These are phyloP conservation scores for Ettlia oleoabundans DNA, from an alignment of 139 green algal species.

Conservation along the genomic window DNA sequence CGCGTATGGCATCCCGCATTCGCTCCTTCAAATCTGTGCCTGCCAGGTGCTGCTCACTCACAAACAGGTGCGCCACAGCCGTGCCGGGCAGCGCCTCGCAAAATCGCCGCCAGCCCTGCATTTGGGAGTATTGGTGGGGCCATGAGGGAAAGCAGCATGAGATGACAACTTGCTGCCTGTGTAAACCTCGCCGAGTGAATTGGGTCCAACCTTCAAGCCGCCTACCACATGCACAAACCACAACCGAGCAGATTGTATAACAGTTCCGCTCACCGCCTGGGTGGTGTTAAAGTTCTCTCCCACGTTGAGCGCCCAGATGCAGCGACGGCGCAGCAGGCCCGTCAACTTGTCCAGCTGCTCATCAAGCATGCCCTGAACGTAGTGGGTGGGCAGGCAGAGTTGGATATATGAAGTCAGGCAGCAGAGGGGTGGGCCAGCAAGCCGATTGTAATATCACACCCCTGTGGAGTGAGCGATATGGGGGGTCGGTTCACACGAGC, in stretches of 20 bases:
- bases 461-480: not conserved
- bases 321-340: conserved; percentile 40
- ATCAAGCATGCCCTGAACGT: conserved; percentile 67
- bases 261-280: conserved; percentile 31
- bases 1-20: conserved; percentile 63
- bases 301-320: conserved; percentile 72
- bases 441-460: no score
- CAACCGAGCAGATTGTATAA: not conserved
- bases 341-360: conserved; percentile 58
- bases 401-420: not conserved
- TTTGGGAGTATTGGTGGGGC: not conserved
- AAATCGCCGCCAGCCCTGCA: conserved; percentile 47
- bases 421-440: not conserved
- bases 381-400: not conserved
- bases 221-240: not conserved
- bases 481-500: no score
- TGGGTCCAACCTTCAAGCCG: no score
- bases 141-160: not conserved
- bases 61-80: conserved; percentile 65
- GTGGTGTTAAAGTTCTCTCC: conserved; percentile 69
- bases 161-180: no score
- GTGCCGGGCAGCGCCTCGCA: conserved; percentile 52
- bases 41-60: conserved; percentile 66
- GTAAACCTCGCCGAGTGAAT: no score
- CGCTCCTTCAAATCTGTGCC: conserved; percentile 55